Evolutionary conservation across 129 eudicot species (phyloP).

Genomic region (Chrysanthemum makinoi): DNA sequence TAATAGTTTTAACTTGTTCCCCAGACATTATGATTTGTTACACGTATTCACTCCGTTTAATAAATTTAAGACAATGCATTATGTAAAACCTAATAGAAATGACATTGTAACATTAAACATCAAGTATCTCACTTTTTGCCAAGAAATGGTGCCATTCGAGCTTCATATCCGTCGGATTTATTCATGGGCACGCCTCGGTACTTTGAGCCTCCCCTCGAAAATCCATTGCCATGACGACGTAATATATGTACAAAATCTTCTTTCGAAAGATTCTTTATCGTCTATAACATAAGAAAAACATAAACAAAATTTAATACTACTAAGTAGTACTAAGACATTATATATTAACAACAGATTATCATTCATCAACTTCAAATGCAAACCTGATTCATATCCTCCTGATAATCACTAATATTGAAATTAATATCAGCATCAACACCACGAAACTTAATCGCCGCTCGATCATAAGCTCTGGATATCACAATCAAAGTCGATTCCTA

Average conservation of each 20-base stretch:
- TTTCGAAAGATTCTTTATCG: constrained; percentile 59
- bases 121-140: constrained; percentile 58
- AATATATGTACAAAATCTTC: constrained; percentile 76
- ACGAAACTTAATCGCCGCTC: constrained; percentile 71
- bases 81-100: not conserved
- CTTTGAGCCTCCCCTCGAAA: constrained; percentile 70
- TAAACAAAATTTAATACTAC: constrained; percentile 1
- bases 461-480: constrained; percentile 64
- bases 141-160: constrained; percentile 67
- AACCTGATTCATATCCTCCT: constrained; percentile 72
- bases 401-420: constrained; percentile 52
- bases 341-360: not conserved
- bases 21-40: not conserved
- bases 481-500: constrained; percentile 1
- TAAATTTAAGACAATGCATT: not conserved
- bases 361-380: constrained; percentile 4
- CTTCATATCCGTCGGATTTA: constrained; percentile 66
- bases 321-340: not conserved
- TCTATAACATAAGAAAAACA: constrained; percentile 25
- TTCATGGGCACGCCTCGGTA: constrained; percentile 52
- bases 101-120: not conserved
- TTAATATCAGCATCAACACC: constrained; percentile 79
- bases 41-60: too few species aligned
- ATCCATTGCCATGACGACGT: constrained; percentile 69
- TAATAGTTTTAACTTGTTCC: not conserved